Evolutionary conservation across 768 basidiomycete genomes (phyloP).

Genomic region (Panellus pusillus): DNA sequence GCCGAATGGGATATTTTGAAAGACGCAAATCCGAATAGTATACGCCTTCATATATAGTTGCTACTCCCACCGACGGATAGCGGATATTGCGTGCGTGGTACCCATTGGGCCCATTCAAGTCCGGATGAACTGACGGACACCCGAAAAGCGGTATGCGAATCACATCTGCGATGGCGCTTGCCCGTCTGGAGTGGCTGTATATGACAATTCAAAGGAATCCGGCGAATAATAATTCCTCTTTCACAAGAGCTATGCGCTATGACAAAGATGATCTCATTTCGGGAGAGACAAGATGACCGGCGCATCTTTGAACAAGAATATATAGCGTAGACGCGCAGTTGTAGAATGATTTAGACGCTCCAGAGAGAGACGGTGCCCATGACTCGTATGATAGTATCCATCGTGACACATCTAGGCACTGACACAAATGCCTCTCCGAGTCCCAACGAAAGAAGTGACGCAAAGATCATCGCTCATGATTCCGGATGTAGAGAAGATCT

Average conservation of each 20-base stretch:
- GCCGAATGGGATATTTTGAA: conserved; percentile 33
- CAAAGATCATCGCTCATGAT: conserved; percentile 40
- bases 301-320: conserved; percentile 41
- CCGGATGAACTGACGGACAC: conserved; percentile 43
- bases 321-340: conserved; percentile 45
- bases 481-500: conserved; percentile 40
- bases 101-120: conserved; percentile 46
- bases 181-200: conserved; percentile 36
- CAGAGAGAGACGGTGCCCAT: conserved; percentile 46
- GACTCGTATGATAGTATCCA: conserved; percentile 43
- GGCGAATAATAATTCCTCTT: conserved; percentile 39
- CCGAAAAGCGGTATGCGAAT: conserved; percentile 37
- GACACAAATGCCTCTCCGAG: too few relatives aligned
- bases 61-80: conserved; percentile 20
- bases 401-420: too few relatives aligned
- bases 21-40: conserved; percentile 41
- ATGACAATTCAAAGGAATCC: conserved; percentile 42
- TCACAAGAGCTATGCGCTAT: conserved; percentile 38
- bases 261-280: not conserved
- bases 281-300: not conserved
- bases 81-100: conserved; percentile 34
- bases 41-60: conserved; percentile 41
- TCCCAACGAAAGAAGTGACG: too few relatives aligned
- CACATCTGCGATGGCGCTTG: conserved; percentile 35
- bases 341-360: conserved; percentile 51